Conservation (phyloP, 192 early-diverging fungal species). For the Umbelopsis sp. region DNA sequence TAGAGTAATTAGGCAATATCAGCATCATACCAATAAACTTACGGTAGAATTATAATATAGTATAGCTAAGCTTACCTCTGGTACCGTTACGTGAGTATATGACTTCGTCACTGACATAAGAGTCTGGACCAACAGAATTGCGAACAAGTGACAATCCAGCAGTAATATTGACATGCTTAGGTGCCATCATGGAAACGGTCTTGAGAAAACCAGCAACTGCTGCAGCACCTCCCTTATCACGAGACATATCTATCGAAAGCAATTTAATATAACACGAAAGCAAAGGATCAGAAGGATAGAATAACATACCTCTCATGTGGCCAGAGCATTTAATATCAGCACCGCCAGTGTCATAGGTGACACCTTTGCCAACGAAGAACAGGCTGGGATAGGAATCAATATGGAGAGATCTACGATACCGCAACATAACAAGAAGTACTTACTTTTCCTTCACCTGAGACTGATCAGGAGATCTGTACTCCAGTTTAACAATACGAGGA, state of each 20-base stretch:
- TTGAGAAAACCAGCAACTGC: constrained; percentile 81
- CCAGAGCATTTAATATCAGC: constrained; percentile 83
- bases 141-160: constrained; percentile 78
- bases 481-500: constrained; percentile 65
- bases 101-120: constrained; percentile 84
- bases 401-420: not conserved
- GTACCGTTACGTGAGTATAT: constrained; percentile 75
- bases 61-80: constrained; percentile 47
- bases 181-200: constrained; percentile 65
- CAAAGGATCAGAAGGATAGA: not conserved
- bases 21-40: not conserved
- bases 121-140: constrained; percentile 80
- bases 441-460: constrained; percentile 77
- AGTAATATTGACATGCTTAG: constrained; percentile 68
- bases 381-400: constrained; percentile 45
- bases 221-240: constrained; percentile 90
- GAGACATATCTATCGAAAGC: constrained; percentile 64
- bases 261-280: not conserved
- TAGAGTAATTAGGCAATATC: not conserved
- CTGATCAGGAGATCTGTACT: constrained; percentile 71
- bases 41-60: not conserved
- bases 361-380: constrained; percentile 89
- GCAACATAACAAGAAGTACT: not conserved
- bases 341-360: constrained; percentile 91
- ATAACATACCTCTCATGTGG: constrained; percentile 65